Evolutionary conservation across 2,329 filamentous ascomycete genomes (phyloP).

Genomic region (Clonostachys solani): DNA sequence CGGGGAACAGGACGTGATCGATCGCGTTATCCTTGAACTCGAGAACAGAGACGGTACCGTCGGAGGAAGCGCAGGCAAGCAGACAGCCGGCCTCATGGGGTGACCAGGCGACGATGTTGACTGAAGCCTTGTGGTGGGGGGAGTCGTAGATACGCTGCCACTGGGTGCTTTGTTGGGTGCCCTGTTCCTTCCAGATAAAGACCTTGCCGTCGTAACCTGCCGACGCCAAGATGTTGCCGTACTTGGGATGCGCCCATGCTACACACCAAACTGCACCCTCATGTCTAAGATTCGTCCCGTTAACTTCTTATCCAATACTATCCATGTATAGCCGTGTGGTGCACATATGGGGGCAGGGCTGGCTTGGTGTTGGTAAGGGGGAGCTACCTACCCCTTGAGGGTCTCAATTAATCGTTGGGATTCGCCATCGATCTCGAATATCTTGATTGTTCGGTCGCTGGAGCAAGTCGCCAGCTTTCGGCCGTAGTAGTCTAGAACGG

Average conservation of each 20-base stretch:
- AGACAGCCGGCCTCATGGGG: conserved; percentile 94
- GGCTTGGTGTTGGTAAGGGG: background rate
- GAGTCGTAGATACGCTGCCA: conserved; percentile 93
- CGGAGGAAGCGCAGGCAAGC: conserved; percentile 88
- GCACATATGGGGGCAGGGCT: background rate
- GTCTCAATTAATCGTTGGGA: conserved; percentile 87
- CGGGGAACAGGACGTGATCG: conserved; percentile 84
- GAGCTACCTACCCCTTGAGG: conserved; percentile 71
- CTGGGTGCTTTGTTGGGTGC: conserved; percentile 40
- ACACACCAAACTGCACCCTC: conserved; percentile 98
- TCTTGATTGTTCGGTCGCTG: conserved; percentile 98
- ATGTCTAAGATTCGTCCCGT: conserved; percentile 53
- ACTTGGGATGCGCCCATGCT: conserved; percentile 97
- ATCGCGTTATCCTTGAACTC: conserved; percentile 97
- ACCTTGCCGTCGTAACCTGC: conserved; percentile 97
- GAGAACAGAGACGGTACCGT: conserved; percentile 88
- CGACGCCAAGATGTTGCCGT: conserved; percentile 94
- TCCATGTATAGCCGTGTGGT: background rate
- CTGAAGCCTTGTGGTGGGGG: conserved; percentile 87
- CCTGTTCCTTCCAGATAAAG: conserved; percentile 93
- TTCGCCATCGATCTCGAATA: conserved; percentile 96
- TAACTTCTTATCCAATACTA: background rate
- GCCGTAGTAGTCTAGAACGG: conserved; percentile 97
- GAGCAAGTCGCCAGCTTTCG: conserved; percentile 94
- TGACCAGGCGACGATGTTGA: conserved; percentile 97